Percentiles rank a stretch among this genome's conserved stretches.
Evolutionary conservation across 495 filamentous ascomycete species (phyloP).

Genomic region (Ascobolus immersus): DNA sequence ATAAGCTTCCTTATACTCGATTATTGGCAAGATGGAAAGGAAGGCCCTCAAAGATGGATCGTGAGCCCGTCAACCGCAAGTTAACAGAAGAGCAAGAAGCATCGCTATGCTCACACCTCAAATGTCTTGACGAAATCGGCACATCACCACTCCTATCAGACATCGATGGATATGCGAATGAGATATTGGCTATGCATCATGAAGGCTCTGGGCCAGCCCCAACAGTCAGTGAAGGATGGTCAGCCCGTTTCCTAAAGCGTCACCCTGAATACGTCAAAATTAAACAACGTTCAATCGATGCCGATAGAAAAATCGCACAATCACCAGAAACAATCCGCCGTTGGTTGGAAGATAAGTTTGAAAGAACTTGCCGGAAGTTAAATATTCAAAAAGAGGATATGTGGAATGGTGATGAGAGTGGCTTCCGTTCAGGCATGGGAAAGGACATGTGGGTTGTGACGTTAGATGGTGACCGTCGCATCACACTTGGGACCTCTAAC

Average conservation of each 20-base stretch:
- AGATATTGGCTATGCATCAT: too few species aligned
- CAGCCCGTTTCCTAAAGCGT: constrained; percentile 6
- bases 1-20: too few species aligned
- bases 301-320: constrained; percentile 1
- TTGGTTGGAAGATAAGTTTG: constrained; percentile 8
- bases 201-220: too few species aligned
- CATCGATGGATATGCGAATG: too few species aligned
- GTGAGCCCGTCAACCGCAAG: too few species aligned
- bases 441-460: constrained; percentile 5
- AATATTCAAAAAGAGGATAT: constrained; percentile 6
- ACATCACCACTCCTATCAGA: too few species aligned
- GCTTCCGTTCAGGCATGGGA: constrained; percentile 11
- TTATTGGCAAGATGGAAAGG: too few species aligned
- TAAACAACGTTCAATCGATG: constrained; percentile 4
- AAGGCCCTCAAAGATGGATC: too few species aligned
- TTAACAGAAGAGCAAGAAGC: too few species aligned
- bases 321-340: constrained; percentile 1
- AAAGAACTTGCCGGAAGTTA: background rate
- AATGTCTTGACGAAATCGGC: too few species aligned
- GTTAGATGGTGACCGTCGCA: background rate
- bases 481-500: background rate
- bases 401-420: constrained; percentile 13
- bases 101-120: too few species aligned
- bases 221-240: constrained; percentile 3
- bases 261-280: constrained; percentile 8